phyloP scores from a whole-genome alignment of 306 rosid species.

The Gastrolobium bilobum region DNA sequence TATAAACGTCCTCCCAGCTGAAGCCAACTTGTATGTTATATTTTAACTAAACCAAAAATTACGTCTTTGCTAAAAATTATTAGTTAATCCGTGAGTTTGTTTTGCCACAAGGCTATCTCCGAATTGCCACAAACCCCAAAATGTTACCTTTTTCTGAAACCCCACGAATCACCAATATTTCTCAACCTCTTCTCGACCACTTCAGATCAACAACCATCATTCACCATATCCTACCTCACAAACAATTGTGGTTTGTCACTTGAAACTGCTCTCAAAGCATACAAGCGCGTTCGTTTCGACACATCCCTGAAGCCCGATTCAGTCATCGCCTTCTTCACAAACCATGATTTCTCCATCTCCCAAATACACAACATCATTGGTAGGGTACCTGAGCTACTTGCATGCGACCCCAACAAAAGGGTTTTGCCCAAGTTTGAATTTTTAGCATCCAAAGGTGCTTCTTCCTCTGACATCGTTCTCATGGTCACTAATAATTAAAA shows the following conservation, averaged over 20 bases:
- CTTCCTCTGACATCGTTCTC: neutral
- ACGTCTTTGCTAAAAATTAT: no score
- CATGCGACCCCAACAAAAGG: no score
- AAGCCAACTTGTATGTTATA: no score
- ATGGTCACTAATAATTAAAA: no score
- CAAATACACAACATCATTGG: neutral
- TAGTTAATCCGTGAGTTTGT: no score
- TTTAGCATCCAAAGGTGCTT: conserved; percentile 41
- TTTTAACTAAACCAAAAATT: no score
- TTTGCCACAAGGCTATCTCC: neutral
- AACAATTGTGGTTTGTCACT: conserved; percentile 49
- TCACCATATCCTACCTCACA: conserved; percentile 55
- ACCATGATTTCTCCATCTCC: conserved; percentile 18
- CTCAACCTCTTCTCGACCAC: conserved; percentile 20
- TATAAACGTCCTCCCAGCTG: no score
- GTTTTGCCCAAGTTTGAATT: conserved; percentile 45
- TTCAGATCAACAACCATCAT: conserved; percentile 36
- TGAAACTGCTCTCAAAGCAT: conserved; percentile 48
- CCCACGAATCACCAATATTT: neutral
- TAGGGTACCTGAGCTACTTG: neutral
- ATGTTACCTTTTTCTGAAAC: neutral
- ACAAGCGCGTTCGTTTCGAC: conserved; percentile 36
- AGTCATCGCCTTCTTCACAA: conserved; percentile 30
- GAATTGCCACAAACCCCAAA: neutral
- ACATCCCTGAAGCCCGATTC: conserved; percentile 50